These are phyloP conservation scores for Haplosporangium gracile DNA, from an alignment of 192 early-diverging fungal genomes.

Conservation along the genomic window DNA sequence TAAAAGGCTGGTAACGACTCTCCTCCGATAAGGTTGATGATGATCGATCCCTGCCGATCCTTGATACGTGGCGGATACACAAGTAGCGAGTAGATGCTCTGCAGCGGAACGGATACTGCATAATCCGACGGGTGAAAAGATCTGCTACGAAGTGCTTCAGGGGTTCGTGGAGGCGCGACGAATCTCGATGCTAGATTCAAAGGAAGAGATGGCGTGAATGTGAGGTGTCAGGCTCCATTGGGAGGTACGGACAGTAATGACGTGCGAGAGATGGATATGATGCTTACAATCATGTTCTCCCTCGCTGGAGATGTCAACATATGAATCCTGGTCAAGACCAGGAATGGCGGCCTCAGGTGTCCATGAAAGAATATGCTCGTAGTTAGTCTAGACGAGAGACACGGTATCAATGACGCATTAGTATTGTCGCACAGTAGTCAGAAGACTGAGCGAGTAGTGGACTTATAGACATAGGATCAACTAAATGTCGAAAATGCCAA, in stretches of 20 bases:
- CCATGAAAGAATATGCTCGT: constrained; percentile 77
- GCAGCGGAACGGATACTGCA: constrained; percentile 71
- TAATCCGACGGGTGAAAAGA: constrained; percentile 61
- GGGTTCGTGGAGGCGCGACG: constrained; percentile 51
- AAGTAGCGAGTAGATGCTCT: constrained; percentile 70
- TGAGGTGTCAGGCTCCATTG: neutral
- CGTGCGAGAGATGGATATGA: neutral
- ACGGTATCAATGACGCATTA: neutral
- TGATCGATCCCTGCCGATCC: constrained; percentile 76
- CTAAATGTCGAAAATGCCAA: constrained; percentile 3
- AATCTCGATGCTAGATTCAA: constrained; percentile 33
- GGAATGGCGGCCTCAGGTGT: constrained; percentile 76
- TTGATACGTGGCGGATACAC: constrained; percentile 76
- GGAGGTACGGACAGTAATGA: neutral
- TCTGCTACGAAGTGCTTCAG: constrained; percentile 4
- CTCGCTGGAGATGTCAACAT: constrained; percentile 70
- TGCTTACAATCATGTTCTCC: constrained; percentile 53
- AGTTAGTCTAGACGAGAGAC: constrained; percentile 15
- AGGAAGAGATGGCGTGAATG: neutral
- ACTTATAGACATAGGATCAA: neutral
- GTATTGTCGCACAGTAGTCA: neutral
- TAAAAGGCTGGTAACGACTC: constrained; percentile 75
- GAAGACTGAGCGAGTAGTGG: neutral
- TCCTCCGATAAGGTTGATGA: constrained; percentile 74
- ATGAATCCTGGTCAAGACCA: constrained; percentile 70